Evolutionary conservation across 192 early-diverging fungal species (phyloP), one percentile per base, ranked within the genome.

Genomic region (Dimargaris xerosporica): DNA sequence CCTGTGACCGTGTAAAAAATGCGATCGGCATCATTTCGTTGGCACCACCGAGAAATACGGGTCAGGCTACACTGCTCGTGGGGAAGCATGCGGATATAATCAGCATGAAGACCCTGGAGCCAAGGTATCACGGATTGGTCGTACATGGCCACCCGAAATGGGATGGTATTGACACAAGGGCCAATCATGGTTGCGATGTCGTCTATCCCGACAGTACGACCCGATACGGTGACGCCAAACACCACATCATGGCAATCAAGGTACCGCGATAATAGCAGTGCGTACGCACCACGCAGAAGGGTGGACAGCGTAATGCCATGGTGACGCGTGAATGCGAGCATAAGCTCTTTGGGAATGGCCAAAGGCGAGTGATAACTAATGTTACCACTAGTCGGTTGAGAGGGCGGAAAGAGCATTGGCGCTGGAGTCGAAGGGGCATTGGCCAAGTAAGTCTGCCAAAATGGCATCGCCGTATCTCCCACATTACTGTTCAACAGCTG

Each of bases 111-210:
- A 3, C 31, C 9, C 16, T 29, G 13, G 19, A 59, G 29, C 56
- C 56, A 59, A 19, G 26, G 13, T 13, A 15, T 19, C 29, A 59
- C 31, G 12, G 10, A 34, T 7, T 30, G 23, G 3, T 41, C 5
- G 19, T 23, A 28, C 56, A 59, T 28, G 12, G 9, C 31, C 16
- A 59, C 26, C 2, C 56, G 56, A 19, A 59, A 15, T 1, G 56
- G 56, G 17, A 59, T 29, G 29, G 56, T 59, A 34, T 59, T 59
- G 41, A 41, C 16, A 41, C 56, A 59, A 1, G 56, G 56, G 28
- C 41, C 30, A 23, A 59, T 39, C 19, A 42, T 29, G 17, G 19
- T 16, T 10, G 12, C 31, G 5, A 59, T 59, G 7, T 34, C 56
- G 4, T 28, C 31, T 28, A 59, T 23, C 9, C 41, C 56, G 10